Conservation (phyloP, 1,284 basidiomycete species). For the Heterobasidion irregulare region DNA sequence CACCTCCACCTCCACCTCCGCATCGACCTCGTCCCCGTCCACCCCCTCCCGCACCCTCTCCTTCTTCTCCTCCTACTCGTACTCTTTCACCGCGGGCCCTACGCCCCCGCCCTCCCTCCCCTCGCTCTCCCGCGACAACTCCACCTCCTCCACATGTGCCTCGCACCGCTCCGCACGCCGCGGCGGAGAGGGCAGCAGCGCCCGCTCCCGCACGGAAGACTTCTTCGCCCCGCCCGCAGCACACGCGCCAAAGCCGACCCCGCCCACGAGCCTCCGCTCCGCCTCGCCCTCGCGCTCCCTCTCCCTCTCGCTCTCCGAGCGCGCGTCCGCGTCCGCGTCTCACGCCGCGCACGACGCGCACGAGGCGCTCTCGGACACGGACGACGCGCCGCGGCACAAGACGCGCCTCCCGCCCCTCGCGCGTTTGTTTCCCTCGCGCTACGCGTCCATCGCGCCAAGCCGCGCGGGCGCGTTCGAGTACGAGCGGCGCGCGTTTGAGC, state of each 20-base stretch:
- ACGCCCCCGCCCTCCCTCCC: background rate
- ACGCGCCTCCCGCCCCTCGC: constrained; percentile 18
- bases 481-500: background rate
- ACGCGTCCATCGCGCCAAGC: constrained; percentile 10
- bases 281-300: constrained; percentile 4
- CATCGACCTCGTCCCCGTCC: background rate
- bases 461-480: background rate
- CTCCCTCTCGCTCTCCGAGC: constrained; percentile 12
- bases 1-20: background rate
- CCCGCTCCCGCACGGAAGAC: constrained; percentile 22
- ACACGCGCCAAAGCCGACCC: constrained; percentile 15
- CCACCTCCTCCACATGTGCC: too few relatives aligned
- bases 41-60: background rate
- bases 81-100: background rate
- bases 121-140: background rate
- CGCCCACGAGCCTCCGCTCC: constrained; percentile 10
- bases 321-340: background rate
- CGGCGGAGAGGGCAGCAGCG: background rate
- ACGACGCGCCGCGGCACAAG: constrained; percentile 5
- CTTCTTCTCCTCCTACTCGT: background rate
- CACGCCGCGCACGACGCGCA: background rate
- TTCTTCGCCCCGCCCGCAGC: constrained; percentile 19
- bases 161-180: constrained; percentile 3
- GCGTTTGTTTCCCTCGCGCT: constrained; percentile 25
- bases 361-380: background rate